These are phyloP conservation scores for Termitomyces sp. DNA, from an alignment of 768 basidiomycete genomes.

Conservation along the genomic window DNA sequence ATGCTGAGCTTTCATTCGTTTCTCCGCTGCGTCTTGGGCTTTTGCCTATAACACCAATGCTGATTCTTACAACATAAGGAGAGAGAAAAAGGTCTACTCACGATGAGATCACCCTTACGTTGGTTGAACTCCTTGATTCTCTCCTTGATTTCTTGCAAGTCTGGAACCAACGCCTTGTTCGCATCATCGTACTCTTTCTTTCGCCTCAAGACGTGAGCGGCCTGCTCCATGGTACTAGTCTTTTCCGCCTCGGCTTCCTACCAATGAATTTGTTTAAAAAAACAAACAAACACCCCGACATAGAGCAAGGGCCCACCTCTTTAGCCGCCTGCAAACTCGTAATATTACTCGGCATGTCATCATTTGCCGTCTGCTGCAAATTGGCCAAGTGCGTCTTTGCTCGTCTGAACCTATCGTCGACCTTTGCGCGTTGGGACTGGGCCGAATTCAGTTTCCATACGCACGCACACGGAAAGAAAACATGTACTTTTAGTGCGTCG, in stretches of 20 bases:
- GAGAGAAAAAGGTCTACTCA: conserved; percentile 21
- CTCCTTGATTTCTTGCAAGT: conserved; percentile 39
- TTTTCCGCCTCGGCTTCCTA: conserved; percentile 58
- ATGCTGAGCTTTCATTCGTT: conserved; percentile 46
- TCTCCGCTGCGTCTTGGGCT: conserved; percentile 41
- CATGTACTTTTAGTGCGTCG: conserved; percentile 26
- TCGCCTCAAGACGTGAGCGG: conserved; percentile 34
- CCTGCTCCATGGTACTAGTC: conserved; percentile 40
- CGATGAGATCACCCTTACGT: conserved; percentile 34
- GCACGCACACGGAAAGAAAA: not conserved
- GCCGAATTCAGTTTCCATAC: not conserved
- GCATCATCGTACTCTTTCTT: conserved; percentile 42
- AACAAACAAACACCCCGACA: not conserved
- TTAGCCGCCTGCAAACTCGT: conserved; percentile 49
- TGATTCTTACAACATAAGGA: not conserved
- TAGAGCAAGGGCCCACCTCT: conserved; percentile 28
- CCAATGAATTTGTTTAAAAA: not conserved
- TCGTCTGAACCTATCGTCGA: conserved; percentile 9
- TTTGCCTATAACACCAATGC: conserved; percentile 29
- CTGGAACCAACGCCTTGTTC: conserved; percentile 35
- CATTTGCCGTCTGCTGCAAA: conserved; percentile 57
- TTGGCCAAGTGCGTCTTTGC: conserved; percentile 24
- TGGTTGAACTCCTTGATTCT: conserved; percentile 49
- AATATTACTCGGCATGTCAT: conserved; percentile 63
- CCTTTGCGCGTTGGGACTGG: conserved; percentile 22